Base-by-base conservation (phyloP, 305 asterid genomes). In the Solanum hybrid region DNA sequence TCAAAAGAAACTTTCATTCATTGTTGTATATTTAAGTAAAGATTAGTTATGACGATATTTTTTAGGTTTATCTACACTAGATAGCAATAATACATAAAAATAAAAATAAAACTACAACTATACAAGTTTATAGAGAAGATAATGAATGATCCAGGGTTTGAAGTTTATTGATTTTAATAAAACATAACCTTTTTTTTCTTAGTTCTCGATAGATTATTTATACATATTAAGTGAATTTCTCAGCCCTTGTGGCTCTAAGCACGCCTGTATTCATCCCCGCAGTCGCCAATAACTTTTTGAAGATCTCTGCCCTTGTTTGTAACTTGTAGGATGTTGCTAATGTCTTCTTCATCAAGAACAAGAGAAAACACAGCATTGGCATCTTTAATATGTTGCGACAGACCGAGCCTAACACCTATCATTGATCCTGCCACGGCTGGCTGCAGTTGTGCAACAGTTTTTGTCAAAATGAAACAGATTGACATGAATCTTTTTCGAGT, bases 231-330 rank as follows among this genome's bases (percentile, higher is more conserved):
- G 12, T 31, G 80, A 31, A 75, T 75, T 75, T 8, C 38, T 12
- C 38, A 2, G 14, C 26, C 40, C 80, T 6, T 17, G 82, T 82
- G 38, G 38, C 72, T 84, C 91, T 90, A 95, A 37, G 42, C 89
- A 60, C 98, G 96, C 93, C 99, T 94, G 90, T 97, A 97, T 88
- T 97, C 99, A 88, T 96, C 99, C 8, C 99, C 99, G 86, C 98
- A 97, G 88, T 97, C 98, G 10, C 98, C 98, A 37, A 95, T 97
- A 51, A 94, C 88, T 85, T 91, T 93, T 81, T 94, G 93, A 75
- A 97, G 98, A 92, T 96, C 94, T 93, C 91, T 95, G 82, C 99
- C 98, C 88, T 95, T 96, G 93, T 86, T 92, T 4, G 98, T 90
- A 76, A 93, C 98, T 91, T 95, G 93, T 87, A 88, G 90, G 86